Conservation (phyloP, 2,329 filamentous ascomycete species). For the Aspergillus niger region DNA sequence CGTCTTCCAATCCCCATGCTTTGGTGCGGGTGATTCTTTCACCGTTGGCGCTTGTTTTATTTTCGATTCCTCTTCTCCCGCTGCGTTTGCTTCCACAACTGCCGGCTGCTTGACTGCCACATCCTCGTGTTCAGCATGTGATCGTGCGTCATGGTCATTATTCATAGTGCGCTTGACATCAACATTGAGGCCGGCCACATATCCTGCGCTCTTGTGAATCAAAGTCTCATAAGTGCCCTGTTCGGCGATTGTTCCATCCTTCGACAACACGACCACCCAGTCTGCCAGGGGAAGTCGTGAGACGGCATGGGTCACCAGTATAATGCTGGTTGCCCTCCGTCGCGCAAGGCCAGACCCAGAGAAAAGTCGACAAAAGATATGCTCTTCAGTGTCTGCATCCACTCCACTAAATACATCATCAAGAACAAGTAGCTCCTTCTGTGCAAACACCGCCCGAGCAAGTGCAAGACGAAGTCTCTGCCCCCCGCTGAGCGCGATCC, state of each 20-base stretch:
- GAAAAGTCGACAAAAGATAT: neutral
- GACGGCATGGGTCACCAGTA: neutral
- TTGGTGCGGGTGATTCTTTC: too few species aligned
- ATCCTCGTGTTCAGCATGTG: too few species aligned
- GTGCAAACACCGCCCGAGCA: neutral
- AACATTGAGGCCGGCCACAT: neutral
- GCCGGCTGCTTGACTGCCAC: too few species aligned
- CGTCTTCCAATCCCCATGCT: too few species aligned
- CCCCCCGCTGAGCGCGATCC: neutral
- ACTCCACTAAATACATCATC: neutral
- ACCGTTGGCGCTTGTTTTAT: too few species aligned
- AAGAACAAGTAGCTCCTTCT: neutral
- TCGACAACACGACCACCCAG: neutral
- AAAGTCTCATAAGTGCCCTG: neutral
- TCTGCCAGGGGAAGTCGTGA: neutral
- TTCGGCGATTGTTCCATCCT: neutral
- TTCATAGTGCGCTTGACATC: too few species aligned
- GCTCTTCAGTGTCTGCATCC: neutral
- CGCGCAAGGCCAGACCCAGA: neutral
- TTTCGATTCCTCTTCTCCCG: too few species aligned
- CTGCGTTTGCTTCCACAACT: too few species aligned
- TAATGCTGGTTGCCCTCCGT: neutral
- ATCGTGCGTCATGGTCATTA: neutral
- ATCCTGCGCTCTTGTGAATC: neutral
- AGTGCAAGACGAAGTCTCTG: neutral